Percentiles rank a stretch among this genome's conserved stretches.
phyloP scores from a whole-genome alignment of 345 rosid genomes.

The Rhodamnia argentea region DNA sequence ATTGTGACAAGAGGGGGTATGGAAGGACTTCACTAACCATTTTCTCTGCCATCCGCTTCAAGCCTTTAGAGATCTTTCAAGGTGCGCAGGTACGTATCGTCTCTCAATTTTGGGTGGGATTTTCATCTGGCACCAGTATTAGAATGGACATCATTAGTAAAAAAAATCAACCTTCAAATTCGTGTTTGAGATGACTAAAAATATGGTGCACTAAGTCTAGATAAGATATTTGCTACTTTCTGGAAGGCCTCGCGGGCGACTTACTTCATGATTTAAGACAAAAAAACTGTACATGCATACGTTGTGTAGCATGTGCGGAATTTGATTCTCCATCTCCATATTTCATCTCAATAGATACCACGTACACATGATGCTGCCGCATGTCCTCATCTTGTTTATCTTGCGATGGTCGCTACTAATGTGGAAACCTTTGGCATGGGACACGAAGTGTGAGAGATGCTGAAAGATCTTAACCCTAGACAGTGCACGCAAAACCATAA shows the following conservation, averaged over 20 bases:
- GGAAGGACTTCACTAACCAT: background rate
- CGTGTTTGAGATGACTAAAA: background rate
- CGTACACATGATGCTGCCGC: background rate
- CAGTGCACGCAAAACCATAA: background rate
- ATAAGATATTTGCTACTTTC: background rate
- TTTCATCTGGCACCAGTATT: background rate
- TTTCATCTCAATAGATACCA: background rate
- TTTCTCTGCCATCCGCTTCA: background rate
- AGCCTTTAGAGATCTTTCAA: background rate
- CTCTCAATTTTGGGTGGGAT: background rate
- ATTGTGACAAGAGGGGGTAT: background rate
- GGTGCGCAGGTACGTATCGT: background rate
- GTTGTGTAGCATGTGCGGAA: background rate
- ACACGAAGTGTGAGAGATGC: background rate
- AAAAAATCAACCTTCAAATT: background rate
- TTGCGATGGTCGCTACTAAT: background rate
- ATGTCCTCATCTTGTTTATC: background rate
- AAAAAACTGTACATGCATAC: background rate
- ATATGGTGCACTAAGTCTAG: background rate
- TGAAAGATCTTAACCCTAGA: background rate
- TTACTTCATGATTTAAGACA: background rate
- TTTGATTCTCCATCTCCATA: background rate
- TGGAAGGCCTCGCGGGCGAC: background rate
- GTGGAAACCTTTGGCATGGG: background rate
- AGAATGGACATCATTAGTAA: background rate